These are phyloP conservation scores for Pugionium cornutum DNA, from an alignment of 345 rosid genomes.

Conservation along the genomic window DNA sequence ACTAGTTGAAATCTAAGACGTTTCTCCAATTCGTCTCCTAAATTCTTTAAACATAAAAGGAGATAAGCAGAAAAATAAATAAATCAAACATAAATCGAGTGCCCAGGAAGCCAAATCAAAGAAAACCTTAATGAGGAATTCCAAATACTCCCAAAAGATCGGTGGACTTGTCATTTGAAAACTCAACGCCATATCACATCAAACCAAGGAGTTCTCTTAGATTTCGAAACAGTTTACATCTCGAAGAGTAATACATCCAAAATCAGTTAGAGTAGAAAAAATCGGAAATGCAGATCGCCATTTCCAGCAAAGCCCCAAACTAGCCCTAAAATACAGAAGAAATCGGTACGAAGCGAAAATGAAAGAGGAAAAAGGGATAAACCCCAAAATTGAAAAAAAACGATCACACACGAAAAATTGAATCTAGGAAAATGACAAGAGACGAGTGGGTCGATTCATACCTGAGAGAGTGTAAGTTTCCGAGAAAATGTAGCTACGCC, in stretches of 20 bases:
- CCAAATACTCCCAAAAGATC: background rate
- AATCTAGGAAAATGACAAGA: slow-evolving; percentile 25
- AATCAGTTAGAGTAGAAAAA: slow-evolving; percentile 1
- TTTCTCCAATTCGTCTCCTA: background rate
- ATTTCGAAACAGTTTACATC: slow-evolving; percentile 12
- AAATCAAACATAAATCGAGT: background rate
- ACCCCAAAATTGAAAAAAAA: slow-evolving; percentile 9
- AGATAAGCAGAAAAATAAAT: background rate
- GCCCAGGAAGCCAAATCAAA: background rate
- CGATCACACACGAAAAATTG: slow-evolving; percentile 17
- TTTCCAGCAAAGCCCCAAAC: slow-evolving; percentile 13
- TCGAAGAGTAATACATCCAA: background rate
- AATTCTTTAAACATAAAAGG: background rate
- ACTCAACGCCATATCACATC: slow-evolving; percentile 6
- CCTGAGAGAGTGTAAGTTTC: slow-evolving; percentile 24
- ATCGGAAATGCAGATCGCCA: slow-evolving; percentile 23
- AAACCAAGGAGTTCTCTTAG: background rate
- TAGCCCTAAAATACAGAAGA: background rate
- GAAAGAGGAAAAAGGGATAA: background rate
- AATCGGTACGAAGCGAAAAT: background rate
- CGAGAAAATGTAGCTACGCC: slow-evolving; percentile 27
- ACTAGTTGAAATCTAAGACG: background rate
- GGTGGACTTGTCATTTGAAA: slow-evolving; percentile 23
- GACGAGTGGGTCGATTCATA: background rate
- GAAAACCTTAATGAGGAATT: background rate